phyloP scores from a whole-genome alignment of 2,329 filamentous ascomycete genomes.

The Incumbomyces lentus region DNA sequence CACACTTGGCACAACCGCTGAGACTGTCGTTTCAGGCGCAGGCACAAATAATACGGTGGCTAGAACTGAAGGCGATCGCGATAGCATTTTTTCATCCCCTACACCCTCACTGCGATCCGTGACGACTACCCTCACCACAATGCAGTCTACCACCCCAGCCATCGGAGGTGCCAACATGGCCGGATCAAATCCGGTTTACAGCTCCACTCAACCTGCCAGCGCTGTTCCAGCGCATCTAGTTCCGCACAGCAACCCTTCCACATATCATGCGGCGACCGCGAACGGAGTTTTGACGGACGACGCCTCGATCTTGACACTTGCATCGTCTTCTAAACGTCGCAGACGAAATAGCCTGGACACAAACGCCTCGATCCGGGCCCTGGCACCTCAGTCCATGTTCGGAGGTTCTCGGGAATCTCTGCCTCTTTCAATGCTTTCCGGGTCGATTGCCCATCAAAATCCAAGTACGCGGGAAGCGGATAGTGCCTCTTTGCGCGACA shows the following conservation, averaged over 20 bases:
- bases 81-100: constrained; percentile 56
- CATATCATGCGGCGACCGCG: constrained; percentile 51
- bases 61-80: constrained; percentile 56
- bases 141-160: constrained; percentile 43
- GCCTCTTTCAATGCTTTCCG: constrained; percentile 52
- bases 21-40: constrained; percentile 65
- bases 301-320: constrained; percentile 54
- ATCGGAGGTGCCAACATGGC: constrained; percentile 18
- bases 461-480: constrained; percentile 30
- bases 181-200: constrained; percentile 35
- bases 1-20: constrained; percentile 74
- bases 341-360: constrained; percentile 54
- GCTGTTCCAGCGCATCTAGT: constrained; percentile 51
- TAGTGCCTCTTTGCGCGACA: constrained; percentile 26
- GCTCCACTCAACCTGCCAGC: constrained; percentile 49
- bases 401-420: constrained; percentile 55
- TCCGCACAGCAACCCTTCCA: constrained; percentile 42
- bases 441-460: constrained; percentile 35
- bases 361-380: constrained; percentile 55
- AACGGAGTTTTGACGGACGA: constrained; percentile 57
- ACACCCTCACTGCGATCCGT: constrained; percentile 55
- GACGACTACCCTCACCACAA: constrained; percentile 56
- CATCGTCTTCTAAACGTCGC: constrained; percentile 54
- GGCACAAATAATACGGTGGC: constrained; percentile 64
- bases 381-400: constrained; percentile 54